Conservation (phyloP, 257 asterid species). For the Nicotiana paniculata region DNA sequence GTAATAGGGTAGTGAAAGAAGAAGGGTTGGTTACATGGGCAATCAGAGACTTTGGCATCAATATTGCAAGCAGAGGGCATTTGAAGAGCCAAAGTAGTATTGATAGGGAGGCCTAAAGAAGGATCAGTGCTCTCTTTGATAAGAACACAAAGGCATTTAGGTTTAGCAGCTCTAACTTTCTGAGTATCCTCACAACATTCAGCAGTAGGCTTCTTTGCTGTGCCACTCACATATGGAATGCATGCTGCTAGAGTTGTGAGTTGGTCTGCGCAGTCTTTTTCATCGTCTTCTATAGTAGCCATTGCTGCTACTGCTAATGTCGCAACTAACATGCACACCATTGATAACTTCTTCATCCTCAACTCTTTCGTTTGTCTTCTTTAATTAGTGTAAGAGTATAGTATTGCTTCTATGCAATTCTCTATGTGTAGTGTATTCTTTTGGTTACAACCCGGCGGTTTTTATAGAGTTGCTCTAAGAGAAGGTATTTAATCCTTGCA, state of each 20-base stretch:
- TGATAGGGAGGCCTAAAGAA: constrained; percentile 53
- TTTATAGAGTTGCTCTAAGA: background rate
- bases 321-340: background rate
- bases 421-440: background rate
- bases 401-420: background rate
- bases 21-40: constrained; percentile 36
- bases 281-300: constrained; percentile 43
- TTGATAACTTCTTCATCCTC: background rate
- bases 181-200: constrained; percentile 47
- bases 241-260: constrained; percentile 45
- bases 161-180: constrained; percentile 42
- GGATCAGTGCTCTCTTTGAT: constrained; percentile 64
- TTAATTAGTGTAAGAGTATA: background rate
- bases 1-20: background rate
- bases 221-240: constrained; percentile 59
- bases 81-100: constrained; percentile 62
- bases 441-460: background rate
- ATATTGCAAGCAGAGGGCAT: constrained; percentile 55
- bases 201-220: constrained; percentile 45
- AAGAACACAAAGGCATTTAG: constrained; percentile 63
- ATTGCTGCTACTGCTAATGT: constrained; percentile 12
- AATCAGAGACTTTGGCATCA: constrained; percentile 57
- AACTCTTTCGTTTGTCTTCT: background rate
- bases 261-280: constrained; percentile 58
- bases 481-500: background rate